Evolutionary conservation across 1,139 yeast genomes (phyloP).

Genomic region (Suhomyces yuchorum): DNA sequence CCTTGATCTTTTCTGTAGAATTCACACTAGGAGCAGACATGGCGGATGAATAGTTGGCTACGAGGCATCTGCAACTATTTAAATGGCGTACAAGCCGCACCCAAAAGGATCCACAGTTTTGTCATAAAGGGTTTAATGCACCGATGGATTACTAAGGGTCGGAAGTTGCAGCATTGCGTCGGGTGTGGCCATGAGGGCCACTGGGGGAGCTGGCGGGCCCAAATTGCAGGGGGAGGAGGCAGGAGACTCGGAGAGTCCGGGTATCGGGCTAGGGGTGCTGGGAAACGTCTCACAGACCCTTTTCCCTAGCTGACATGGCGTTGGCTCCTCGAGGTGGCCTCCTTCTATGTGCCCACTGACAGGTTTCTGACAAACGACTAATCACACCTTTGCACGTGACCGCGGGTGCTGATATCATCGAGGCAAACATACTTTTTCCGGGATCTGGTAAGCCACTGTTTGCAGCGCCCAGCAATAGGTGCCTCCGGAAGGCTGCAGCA

Average conservation of each 20-base stretch:
- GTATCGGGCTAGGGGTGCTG: too few relatives aligned
- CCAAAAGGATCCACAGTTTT: slow-evolving; percentile 1
- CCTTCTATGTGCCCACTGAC: neutral
- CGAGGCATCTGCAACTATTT: slow-evolving; percentile 2
- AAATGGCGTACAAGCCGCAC: neutral
- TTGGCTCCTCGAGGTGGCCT: too few relatives aligned
- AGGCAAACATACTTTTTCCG: neutral
- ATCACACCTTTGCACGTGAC: slow-evolving; percentile 13
- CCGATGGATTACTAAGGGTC: neutral
- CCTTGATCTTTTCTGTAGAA: slow-evolving; percentile 4
- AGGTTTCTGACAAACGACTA: neutral
- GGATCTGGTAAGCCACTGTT: neutral
- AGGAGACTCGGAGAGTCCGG: neutral
- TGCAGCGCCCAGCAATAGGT: neutral
- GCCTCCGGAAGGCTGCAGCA: too few relatives aligned
- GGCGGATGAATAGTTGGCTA: neutral
- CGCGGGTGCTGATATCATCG: neutral
- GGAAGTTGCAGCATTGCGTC: neutral
- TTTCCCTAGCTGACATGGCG: too few relatives aligned
- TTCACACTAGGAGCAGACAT: slow-evolving; percentile 2
- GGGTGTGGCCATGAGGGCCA: neutral
- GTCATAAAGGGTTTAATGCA: neutral
- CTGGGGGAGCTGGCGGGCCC: neutral
- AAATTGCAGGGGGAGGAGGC: neutral
- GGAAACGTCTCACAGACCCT: too few relatives aligned